Base-by-base conservation (phyloP, 1,284 basidiomycete species). In the Pascua sp. region DNA sequence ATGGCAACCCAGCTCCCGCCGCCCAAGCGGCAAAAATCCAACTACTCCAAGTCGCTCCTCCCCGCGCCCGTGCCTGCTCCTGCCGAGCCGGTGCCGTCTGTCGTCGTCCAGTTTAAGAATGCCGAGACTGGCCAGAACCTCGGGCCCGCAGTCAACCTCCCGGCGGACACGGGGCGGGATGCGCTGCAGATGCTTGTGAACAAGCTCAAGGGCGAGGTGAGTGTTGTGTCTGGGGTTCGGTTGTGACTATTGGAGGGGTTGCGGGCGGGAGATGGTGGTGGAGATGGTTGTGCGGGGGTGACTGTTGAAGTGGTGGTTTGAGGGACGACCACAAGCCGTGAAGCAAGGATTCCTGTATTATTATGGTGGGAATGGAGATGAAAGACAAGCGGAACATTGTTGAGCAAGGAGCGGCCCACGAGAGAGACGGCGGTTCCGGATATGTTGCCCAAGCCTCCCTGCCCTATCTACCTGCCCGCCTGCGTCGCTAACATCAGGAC, bases 71-170 rank as follows among this genome's bases (percentile, higher is more conserved):
- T 84, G 57, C 82, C 82, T 57, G 83, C 84, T 60, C 66, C 68
- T 4, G 65, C 63, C 9, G 73, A 78, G 4, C 77, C 78, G n/a
- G 77, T 80, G 56, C 82, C 85, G 8, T 87, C 86, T 61, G 79
- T 96, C 59, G 84, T 95, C 15, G 91, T 95, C 17, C 91, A 95
- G 72, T 95, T 96, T 73, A 86, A 91, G 42, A 88, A 88, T 15
- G 89, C 92, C 62, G 87, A 92, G 57, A 88, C 91, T 75, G 90
- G 88, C 0, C 79, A 81, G 59, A 79, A 85, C 12, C 81, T 96
- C 18, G 91, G 91, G 32, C 91, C 92, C 49, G 86, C 90, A 1
- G 85, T 96, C 67, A 91, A 85, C 73, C 77, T 96, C 48, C 91
- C 91, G 11, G 90, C 91, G 32, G 88, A 92, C 77, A 83, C 92